These are phyloP conservation scores for Apiospora rasikravindrae DNA, from an alignment of 2,329 filamentous ascomycete genomes.

Conservation along the genomic window DNA sequence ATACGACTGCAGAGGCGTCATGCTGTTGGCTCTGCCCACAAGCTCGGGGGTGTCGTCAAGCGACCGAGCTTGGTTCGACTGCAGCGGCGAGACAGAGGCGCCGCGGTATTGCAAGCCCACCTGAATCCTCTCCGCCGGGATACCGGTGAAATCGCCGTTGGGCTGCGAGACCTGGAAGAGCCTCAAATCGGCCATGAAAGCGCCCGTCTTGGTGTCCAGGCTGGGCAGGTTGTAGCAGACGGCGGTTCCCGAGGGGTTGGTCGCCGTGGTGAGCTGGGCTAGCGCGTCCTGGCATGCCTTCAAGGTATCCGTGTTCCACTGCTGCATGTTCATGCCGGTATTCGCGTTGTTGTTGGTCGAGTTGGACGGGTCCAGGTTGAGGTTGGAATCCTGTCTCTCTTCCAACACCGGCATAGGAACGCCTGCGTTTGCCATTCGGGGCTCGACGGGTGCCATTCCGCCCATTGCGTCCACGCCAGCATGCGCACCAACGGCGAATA, in stretches of 20 bases:
- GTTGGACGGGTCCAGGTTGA: slow-evolving; percentile 22
- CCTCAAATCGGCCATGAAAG: slow-evolving; percentile 78
- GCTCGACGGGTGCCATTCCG: slow-evolving; percentile 22
- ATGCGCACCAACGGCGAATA: slow-evolving; percentile 43
- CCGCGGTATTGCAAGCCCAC: slow-evolving; percentile 61
- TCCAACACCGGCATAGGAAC: slow-evolving; percentile 20
- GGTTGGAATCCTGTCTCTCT: slow-evolving; percentile 22
- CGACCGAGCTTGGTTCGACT: slow-evolving; percentile 27
- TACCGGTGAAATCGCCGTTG: slow-evolving; percentile 56
- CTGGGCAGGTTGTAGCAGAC: slow-evolving; percentile 83
- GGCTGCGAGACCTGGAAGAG: slow-evolving; percentile 72
- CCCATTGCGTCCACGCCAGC: slow-evolving; percentile 37
- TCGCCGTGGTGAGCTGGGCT: slow-evolving; percentile 57
- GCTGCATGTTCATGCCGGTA: slow-evolving; percentile 53
- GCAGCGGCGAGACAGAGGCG: slow-evolving; percentile 55
- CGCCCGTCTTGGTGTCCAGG: slow-evolving; percentile 68
- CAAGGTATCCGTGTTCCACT: slow-evolving; percentile 62
- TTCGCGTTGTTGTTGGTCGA: slow-evolving; percentile 41
- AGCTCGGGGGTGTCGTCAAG: slow-evolving; percentile 5
- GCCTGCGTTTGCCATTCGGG: slow-evolving; percentile 17
- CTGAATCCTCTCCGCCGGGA: slow-evolving; percentile 57
- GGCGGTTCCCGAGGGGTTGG: slow-evolving; percentile 77
- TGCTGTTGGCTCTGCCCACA: slow-evolving; percentile 33
- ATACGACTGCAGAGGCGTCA: slow-evolving; percentile 64
- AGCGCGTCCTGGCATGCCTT: slow-evolving; percentile 66